Conservation (phyloP, 176 grass and related monocot genomes). For the Bonia amplexicaulis region DNA sequence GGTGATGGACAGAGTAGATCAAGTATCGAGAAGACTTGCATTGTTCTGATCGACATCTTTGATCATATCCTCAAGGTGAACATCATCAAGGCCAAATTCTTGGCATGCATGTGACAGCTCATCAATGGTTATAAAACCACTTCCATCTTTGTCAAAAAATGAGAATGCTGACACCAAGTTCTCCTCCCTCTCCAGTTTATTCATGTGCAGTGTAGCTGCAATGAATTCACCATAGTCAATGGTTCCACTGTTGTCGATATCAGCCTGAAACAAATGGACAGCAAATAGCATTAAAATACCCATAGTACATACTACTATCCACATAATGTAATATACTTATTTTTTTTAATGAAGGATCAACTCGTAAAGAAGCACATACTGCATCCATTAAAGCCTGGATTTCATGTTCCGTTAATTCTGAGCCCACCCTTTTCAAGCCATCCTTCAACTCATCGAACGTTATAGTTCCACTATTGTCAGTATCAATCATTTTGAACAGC, state of each 20-base stretch:
- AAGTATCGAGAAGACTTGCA: slow-evolving; percentile 31
- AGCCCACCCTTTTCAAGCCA: slow-evolving; percentile 90
- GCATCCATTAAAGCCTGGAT: slow-evolving; percentile 91
- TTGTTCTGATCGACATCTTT: slow-evolving; percentile 89
- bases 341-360: not conserved
- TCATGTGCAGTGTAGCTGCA: slow-evolving; percentile 91
- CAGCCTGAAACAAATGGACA: slow-evolving; percentile 50
- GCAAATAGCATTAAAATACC: slow-evolving; percentile 1
- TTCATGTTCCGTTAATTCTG: slow-evolving; percentile 89
- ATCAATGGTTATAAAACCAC: slow-evolving; percentile 92
- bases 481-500: slow-evolving; percentile 98
- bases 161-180: slow-evolving; percentile 84
- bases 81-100: slow-evolving; percentile 77
- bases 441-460: slow-evolving; percentile 99
- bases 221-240: slow-evolving; percentile 95
- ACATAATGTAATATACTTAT: not conserved
- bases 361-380: slow-evolving; percentile 40
- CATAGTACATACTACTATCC: not conserved
- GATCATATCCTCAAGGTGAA: slow-evolving; percentile 96
- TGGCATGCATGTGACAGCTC: slow-evolving; percentile 83
- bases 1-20: not conserved
- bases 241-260: slow-evolving; percentile 81
- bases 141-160: slow-evolving; percentile 94
- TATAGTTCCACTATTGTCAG: slow-evolving; percentile 92
- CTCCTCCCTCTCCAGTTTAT: slow-evolving; percentile 93